These are phyloP conservation scores for Cyathus striatus DNA, from an alignment of 768 basidiomycete genomes.

Conservation along the genomic window DNA sequence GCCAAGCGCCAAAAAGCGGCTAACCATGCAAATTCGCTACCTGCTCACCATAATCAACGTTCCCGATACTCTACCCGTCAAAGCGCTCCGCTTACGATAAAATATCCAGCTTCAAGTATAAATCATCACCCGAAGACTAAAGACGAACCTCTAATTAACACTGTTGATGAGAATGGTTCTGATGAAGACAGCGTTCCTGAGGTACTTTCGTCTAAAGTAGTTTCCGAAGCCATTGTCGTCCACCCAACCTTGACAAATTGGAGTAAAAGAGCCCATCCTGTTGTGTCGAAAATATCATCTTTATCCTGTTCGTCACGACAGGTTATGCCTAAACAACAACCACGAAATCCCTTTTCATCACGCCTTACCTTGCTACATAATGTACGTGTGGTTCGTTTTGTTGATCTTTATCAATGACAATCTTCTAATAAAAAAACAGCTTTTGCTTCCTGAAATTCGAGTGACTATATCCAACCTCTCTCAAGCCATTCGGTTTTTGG, in stretches of 20 bases:
- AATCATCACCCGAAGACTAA: too few relatives aligned
- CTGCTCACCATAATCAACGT: too few relatives aligned
- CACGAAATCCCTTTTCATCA: neutral
- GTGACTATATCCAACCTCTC: slow-evolving; percentile 88
- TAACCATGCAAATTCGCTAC: too few relatives aligned
- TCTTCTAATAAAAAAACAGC: slow-evolving; percentile 30
- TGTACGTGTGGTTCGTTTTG: slow-evolving; percentile 38
- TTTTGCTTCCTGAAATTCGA: slow-evolving; percentile 81
- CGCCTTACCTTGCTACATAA: slow-evolving; percentile 62
- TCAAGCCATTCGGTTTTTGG: slow-evolving; percentile 87
- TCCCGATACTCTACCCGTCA: too few relatives aligned
- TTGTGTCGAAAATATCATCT: too few relatives aligned
- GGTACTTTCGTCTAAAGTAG: slow-evolving; percentile 46
- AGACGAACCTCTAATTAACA: too few relatives aligned
- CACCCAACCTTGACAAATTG: too few relatives aligned
- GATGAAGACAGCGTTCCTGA: slow-evolving; percentile 60
- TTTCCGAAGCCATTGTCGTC: too few relatives aligned
- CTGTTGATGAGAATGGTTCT: slow-evolving; percentile 21
- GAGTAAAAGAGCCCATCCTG: too few relatives aligned
- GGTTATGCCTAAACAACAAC: slow-evolving; percentile 9
- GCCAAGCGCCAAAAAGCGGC: slow-evolving; percentile 39
- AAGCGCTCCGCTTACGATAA: too few relatives aligned
- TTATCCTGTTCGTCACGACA: too few relatives aligned
- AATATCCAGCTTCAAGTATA: too few relatives aligned
- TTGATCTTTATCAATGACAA: neutral